Evolutionary conservation across 148 eudicot genomes (phyloP), one percentile per base, ranked within the genome.

Genomic region (Heliamphora exappendiculata): DNA sequence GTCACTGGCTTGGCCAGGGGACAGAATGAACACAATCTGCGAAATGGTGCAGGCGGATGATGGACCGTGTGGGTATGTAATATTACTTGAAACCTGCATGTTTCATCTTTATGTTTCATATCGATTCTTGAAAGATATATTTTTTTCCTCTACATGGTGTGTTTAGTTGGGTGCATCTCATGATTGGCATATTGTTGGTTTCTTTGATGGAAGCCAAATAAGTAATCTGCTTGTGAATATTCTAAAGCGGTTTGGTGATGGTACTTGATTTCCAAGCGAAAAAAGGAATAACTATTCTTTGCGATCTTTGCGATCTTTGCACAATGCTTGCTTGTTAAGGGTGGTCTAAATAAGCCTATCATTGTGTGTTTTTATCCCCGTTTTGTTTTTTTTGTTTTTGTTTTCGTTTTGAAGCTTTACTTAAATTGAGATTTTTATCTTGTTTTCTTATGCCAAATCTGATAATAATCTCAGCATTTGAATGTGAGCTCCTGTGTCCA

Each of bases 1-100:
- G 82, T 85, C 92, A 36, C 84, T 92, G 64, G 85, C 71, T 34
- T 75, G 17, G 20, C 88, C 97, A 1, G 13, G 24, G 26, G 75
- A 75, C 3, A 83, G 97, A 79, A 88, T 53, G 82, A 66, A 37
- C 3, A 75, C 51, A 42, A 91, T 91, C 75, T 73, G 78, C 66
- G 80, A 81, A 63, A 89, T 91, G 90, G 78, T 91, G 75, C 78
- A 47, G 54, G 84, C 79, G 37, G 68, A 75, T 31, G 86, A 87
- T 81, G 91, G 88, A 51, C 89, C 89, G 69, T 78, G 83, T 24
- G 89, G 94, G 97, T 92, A 92, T 73, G 92, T 81, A 39, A 6
- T 76, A 16, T 34, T 63, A 34, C 60, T 68, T 68, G 9, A 44
- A 9, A 26, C 19, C 20, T 68, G 7, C 14, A 44, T 70, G 22